Evolutionary conservation across 371 early-diverging fungal species (phyloP).

Genomic region (Syncephalastrum sp.): DNA sequence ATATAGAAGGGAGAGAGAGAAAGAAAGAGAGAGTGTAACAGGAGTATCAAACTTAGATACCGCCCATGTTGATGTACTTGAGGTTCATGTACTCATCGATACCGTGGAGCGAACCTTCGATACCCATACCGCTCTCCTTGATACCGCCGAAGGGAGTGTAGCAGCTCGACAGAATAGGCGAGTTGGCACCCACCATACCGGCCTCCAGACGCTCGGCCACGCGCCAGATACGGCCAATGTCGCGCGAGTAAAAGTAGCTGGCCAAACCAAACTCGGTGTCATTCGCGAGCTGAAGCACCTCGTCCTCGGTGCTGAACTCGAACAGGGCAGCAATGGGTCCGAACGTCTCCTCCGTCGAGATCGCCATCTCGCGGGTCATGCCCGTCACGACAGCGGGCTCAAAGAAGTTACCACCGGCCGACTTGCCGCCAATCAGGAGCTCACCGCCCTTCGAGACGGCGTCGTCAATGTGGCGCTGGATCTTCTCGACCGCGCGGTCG

Average conservation of each 20-base stretch:
- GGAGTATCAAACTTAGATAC: slow-evolving; percentile 10
- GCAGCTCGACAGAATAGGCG: slow-evolving; percentile 62
- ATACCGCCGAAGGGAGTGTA: slow-evolving; percentile 82
- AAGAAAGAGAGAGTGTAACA: background rate
- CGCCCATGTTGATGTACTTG: slow-evolving; percentile 59
- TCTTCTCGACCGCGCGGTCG: slow-evolving; percentile 65
- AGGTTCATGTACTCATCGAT: slow-evolving; percentile 65
- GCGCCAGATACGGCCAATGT: slow-evolving; percentile 73
- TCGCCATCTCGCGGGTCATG: slow-evolving; percentile 59
- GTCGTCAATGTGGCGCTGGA: slow-evolving; percentile 68
- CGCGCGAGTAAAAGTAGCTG: slow-evolving; percentile 80
- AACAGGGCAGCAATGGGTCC: slow-evolving; percentile 79
- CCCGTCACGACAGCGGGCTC: slow-evolving; percentile 71
- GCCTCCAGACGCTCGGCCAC: slow-evolving; percentile 80
- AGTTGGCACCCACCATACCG: slow-evolving; percentile 93
- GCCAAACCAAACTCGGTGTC: slow-evolving; percentile 75
- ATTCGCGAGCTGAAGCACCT: slow-evolving; percentile 77
- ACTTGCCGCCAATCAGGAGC: slow-evolving; percentile 58
- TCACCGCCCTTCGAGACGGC: slow-evolving; percentile 70
- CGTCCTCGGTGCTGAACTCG: slow-evolving; percentile 65
- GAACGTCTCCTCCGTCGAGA: slow-evolving; percentile 75
- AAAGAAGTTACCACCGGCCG: slow-evolving; percentile 62
- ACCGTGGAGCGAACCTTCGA: slow-evolving; percentile 74
- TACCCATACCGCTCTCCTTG: slow-evolving; percentile 82
- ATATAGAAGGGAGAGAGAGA: background rate